Evolutionary conservation across 225 moss, liverwort and hornwort species (phyloP).

Genomic region (Bryum argenteum): DNA sequence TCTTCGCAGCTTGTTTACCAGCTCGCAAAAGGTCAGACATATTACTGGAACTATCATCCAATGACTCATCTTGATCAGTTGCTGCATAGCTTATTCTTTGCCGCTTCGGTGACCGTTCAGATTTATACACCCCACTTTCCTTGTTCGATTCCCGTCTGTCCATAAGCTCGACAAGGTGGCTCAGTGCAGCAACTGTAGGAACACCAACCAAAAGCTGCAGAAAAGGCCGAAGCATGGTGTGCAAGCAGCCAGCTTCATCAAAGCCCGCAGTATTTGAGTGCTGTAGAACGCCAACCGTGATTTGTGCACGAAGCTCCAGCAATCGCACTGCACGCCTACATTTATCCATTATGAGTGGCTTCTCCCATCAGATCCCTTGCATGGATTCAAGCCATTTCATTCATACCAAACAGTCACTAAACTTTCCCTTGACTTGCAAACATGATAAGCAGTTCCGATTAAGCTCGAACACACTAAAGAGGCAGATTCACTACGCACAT

Average conservation of each 20-base stretch:
- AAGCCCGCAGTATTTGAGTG: conserved; percentile 38
- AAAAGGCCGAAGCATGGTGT: conserved; percentile 44
- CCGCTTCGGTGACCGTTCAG: conserved; percentile 27
- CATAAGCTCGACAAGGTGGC: conserved; percentile 39
- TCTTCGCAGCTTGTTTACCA: conserved; percentile 2
- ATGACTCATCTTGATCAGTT: conserved; percentile 19
- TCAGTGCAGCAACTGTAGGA: conserved; percentile 37
- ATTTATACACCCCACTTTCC: background rate
- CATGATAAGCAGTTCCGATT: background rate
- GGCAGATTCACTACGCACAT: background rate
- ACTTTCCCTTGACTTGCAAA: background rate
- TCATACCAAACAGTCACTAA: background rate
- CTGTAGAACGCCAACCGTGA: conserved; percentile 41
- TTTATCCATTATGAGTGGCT: conserved; percentile 61
- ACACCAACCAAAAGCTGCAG: conserved; percentile 33
- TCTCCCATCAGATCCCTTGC: conserved; percentile 54
- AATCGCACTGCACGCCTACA: conserved; percentile 77
- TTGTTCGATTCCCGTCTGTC: conserved; percentile 31
- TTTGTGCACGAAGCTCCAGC: conserved; percentile 66
- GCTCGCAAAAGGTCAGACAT: conserved; percentile 14
- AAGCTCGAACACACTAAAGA: background rate
- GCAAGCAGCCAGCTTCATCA: conserved; percentile 37
- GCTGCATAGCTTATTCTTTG: conserved; percentile 32
- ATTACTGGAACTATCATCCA: conserved; percentile 40
- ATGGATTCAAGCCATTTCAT: conserved; percentile 16